Conservation (phyloP, 768 basidiomycete genomes). For the Auriscalpium orientale region DNA sequence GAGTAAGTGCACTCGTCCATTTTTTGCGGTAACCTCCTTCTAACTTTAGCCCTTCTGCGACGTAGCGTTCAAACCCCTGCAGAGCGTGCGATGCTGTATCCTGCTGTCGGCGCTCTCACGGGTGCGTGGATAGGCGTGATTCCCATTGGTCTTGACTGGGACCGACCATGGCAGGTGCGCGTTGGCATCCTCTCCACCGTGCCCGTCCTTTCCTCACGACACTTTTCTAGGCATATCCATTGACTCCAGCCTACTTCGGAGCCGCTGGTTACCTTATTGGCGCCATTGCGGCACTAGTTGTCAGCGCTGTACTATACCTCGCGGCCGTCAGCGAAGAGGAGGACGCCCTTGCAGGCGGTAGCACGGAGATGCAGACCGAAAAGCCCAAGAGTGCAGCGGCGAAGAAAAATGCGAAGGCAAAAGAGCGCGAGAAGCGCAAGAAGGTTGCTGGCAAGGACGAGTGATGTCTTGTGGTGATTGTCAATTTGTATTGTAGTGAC, state of each 20-base stretch:
- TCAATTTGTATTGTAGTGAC: too few relatives aligned
- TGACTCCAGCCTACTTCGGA: conserved; percentile 69
- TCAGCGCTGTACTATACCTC: conserved; percentile 28
- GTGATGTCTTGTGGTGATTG: too few relatives aligned
- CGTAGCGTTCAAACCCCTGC: conserved; percentile 50
- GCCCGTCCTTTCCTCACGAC: not conserved
- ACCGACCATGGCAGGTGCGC: conserved; percentile 89
- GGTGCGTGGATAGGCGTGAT: conserved; percentile 80
- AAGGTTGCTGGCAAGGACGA: too few relatives aligned
- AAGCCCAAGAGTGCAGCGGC: not conserved
- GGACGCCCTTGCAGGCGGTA: not conserved
- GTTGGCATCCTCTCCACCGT: not conserved
- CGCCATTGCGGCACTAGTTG: conserved; percentile 45
- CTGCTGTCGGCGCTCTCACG: conserved; percentile 59
- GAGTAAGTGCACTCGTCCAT: conserved; percentile 45
- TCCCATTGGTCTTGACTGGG: conserved; percentile 93
- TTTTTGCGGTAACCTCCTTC: not conserved
- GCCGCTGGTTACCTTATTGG: conserved; percentile 60
- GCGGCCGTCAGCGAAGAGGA: conserved; percentile 14
- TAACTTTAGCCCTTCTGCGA: not conserved
- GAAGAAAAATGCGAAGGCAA: conserved; percentile 4
- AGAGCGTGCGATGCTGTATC: conserved; percentile 76
- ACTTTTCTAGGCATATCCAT: conserved; percentile 65
- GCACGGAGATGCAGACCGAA: not conserved
- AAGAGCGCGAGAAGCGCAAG: not conserved